These are phyloP conservation scores for Marasmius oreades DNA, from an alignment of 1,284 basidiomycete genomes.

Conservation along the genomic window DNA sequence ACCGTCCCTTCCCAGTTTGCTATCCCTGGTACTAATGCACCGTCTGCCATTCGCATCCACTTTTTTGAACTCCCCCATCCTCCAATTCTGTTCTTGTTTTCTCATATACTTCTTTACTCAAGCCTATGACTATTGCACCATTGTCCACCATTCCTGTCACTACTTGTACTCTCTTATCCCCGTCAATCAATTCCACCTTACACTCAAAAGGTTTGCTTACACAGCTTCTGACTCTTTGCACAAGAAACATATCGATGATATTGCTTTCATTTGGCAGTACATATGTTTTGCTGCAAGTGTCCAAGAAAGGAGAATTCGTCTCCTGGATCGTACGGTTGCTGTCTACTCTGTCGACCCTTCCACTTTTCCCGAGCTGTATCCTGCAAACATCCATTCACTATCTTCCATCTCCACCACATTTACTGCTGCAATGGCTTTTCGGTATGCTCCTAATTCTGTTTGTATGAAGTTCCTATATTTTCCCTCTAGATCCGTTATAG, in stretches of 20 bases:
- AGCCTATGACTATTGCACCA: constrained; percentile 28
- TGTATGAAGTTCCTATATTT: neutral
- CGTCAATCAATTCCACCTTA: neutral
- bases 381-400: neutral
- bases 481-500: too few species aligned
- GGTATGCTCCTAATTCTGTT: neutral
- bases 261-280: neutral
- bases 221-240: neutral
- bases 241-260: constrained; percentile 8
- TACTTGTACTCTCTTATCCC: constrained; percentile 3
- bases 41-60: constrained; percentile 28
- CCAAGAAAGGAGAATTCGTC: neutral
- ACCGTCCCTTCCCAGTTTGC: constrained; percentile 21
- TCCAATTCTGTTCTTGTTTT: constrained; percentile 14
- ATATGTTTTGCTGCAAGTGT: neutral
- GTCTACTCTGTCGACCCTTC: constrained; percentile 1
- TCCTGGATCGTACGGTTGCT: neutral
- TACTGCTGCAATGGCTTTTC: neutral
- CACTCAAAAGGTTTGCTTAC: neutral
- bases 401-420: neutral
- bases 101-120: constrained; percentile 19
- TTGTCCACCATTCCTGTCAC: constrained; percentile 21
- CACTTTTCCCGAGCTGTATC: neutral
- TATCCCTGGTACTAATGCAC: constrained; percentile 20
- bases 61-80: constrained; percentile 14